A percentile compares a stretch with the other conserved stretches of the same genome.
Evolutionary conservation across 75 land plant genomes (phyloP).

Genomic region (Azolla pinnata): DNA sequence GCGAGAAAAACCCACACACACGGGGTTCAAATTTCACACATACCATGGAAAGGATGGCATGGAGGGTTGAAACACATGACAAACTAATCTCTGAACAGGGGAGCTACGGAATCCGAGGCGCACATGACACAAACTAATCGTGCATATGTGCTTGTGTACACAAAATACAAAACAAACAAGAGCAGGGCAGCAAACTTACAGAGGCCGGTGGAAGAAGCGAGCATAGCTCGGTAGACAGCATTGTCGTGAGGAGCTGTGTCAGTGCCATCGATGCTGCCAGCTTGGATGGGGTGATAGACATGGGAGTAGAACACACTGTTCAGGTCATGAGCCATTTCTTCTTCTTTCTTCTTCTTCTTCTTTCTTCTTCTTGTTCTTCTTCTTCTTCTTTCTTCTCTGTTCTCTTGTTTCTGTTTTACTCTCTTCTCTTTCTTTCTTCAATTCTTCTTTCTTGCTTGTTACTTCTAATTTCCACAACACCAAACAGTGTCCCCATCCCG

Average conservation of each 20-base stretch:
- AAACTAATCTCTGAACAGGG: no score
- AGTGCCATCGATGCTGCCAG: constrained; percentile 98
- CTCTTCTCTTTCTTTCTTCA: neutral
- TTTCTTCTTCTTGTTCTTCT: neutral
- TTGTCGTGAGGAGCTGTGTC: constrained; percentile 90
- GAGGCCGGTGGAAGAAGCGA: constrained; percentile 68
- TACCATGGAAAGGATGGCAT: no score
- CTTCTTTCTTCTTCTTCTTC: neutral
- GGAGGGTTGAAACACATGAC: no score
- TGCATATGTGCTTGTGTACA: no score
- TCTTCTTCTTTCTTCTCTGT: neutral
- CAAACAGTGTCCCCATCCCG: no score
- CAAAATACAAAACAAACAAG: no score
- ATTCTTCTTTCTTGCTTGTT: neutral
- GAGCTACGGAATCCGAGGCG: no score
- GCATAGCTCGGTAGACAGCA: constrained; percentile 71
- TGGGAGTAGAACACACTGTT: constrained; percentile 78
- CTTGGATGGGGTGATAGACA: constrained; percentile 87
- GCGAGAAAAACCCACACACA: neutral
- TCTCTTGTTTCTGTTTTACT: neutral
- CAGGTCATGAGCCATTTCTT: constrained; percentile 15
- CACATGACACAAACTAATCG: no score
- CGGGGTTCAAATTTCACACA: neutral
- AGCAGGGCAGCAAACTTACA: no score
- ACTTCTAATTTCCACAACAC: no score